Evolutionary conservation across 2,329 filamentous ascomycete species (phyloP), one percentile per base, ranked within the genome.

Genomic region (Aspergillaceae sp.): DNA sequence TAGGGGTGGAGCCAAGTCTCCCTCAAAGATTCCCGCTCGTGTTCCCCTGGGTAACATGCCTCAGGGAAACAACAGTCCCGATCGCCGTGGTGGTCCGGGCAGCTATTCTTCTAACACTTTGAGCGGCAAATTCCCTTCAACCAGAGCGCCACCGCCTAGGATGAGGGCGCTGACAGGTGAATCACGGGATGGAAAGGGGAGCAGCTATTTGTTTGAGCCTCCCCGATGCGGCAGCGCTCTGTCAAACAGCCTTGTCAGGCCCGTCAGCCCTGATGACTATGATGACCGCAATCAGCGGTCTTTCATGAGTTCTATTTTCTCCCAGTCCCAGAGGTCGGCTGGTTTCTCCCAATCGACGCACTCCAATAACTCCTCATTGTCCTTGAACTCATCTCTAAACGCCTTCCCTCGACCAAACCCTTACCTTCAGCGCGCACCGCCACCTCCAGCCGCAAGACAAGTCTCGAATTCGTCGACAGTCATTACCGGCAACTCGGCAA

Each of bases 121-220:
- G 35, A 68, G 70, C 41, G 70, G 74, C 40, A 70, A 74, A 43
- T 63, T 79, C 46, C 74, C 78, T 10, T 69, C 72, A 27, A 56
- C 58, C 45, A 43, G 79, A 59, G 75, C 83, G 1, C 87, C 88
- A 33, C 90, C 90, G 8, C 91, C 91, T 42, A 92, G 89, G 65
- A 96, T 97, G 89, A 83, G 91, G 53, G 88, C 94, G 37, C 75
- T 96, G 29, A 80, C 81, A 52, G 66, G 74, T 6, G 77, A 78
- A 41, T 74, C 76, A 4, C 71, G 60, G 44, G 63, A 66, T 30
- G 67, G 64, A 46, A 56, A 61, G 30, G 52, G 54, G 27, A 38
- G 11, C 8, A 68, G 54, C 47, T 59, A 62, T 49, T 43, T 59
- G 26, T 56, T 65, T 48, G 65, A 58, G 41, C 63, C 73, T 7